phyloP scores from a whole-genome alignment of 2,329 filamentous ascomycete species.

The Aphanoascus verrucosus region DNA sequence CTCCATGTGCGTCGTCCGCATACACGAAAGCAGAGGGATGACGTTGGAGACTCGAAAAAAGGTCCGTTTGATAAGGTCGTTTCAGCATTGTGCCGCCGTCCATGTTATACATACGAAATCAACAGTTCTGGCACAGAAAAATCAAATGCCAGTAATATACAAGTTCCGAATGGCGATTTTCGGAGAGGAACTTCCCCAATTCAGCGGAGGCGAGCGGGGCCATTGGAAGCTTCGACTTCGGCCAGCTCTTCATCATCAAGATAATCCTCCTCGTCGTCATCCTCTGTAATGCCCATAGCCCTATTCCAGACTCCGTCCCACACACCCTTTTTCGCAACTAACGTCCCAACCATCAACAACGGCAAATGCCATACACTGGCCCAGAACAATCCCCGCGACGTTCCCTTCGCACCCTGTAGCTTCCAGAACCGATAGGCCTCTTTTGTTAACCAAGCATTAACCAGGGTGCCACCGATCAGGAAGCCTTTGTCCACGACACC shows the following conservation, averaged over 20 bases:
- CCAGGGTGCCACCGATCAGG: slow-evolving; percentile 63
- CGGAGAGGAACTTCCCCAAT: not conserved
- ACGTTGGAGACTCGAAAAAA: no score
- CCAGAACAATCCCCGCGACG: slow-evolving; percentile 82
- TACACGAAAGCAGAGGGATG: no score
- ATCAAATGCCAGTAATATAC: not conserved
- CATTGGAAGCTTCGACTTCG: not conserved
- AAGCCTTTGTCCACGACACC: slow-evolving; percentile 82
- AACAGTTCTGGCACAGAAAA: not conserved
- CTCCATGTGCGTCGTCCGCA: no score
- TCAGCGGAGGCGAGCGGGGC: not conserved
- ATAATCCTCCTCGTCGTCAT: slow-evolving; percentile 44
- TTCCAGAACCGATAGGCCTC: slow-evolving; percentile 76
- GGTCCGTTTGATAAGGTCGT: no score
- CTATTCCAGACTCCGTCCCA: slow-evolving; percentile 72
- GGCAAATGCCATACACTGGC: slow-evolving; percentile 95
- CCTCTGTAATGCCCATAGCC: slow-evolving; percentile 48
- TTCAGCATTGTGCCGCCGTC: not conserved
- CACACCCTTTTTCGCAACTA: slow-evolving; percentile 87
- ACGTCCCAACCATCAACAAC: slow-evolving; percentile 74
- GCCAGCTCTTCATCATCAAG: slow-evolving; percentile 10
- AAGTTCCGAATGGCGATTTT: not conserved
- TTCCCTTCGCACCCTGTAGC: slow-evolving; percentile 64
- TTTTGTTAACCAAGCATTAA: slow-evolving; percentile 75
- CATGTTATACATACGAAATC: not conserved